phyloP scores from a whole-genome alignment of 148 eudicot species.

The Dianthus caryophyllus region DNA sequence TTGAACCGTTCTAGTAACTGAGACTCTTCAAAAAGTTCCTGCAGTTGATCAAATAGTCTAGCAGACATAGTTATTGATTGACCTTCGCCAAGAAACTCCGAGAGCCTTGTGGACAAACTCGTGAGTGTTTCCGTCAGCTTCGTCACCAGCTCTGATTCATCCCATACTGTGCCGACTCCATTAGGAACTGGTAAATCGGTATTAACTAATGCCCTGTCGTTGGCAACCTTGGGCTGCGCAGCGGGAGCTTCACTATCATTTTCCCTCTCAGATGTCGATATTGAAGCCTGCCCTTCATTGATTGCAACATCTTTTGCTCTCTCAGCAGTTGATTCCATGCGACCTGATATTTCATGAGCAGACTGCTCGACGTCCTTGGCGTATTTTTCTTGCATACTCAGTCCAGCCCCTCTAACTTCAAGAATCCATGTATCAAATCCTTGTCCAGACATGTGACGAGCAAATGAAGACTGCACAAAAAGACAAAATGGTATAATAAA shows the following conservation, averaged over 20 bases:
- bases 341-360: slow-evolving; percentile 54
- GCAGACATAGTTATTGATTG: slow-evolving; percentile 62
- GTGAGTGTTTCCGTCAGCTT: slow-evolving; percentile 75
- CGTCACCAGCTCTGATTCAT: slow-evolving; percentile 67
- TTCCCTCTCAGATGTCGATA: slow-evolving; percentile 37
- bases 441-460: slow-evolving; percentile 94
- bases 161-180: slow-evolving; percentile 51
- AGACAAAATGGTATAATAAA: neutral
- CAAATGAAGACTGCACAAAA: slow-evolving; percentile 81
- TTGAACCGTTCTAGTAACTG: slow-evolving; percentile 53
- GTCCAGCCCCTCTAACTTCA: slow-evolving; percentile 95
- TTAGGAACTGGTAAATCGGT: slow-evolving; percentile 33
- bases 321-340: slow-evolving; percentile 65
- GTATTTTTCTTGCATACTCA: slow-evolving; percentile 59
- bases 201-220: slow-evolving; percentile 27
- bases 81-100: slow-evolving; percentile 82
- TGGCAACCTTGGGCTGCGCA: slow-evolving; percentile 29
- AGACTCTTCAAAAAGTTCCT: slow-evolving; percentile 68
- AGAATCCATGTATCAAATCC: slow-evolving; percentile 99
- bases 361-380: slow-evolving; percentile 53
- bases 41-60: slow-evolving; percentile 76
- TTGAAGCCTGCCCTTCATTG: slow-evolving; percentile 17
- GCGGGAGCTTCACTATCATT: slow-evolving; percentile 28
- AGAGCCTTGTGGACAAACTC: slow-evolving; percentile 66
- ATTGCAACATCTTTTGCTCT: slow-evolving; percentile 40